Evolutionary conservation across 257 asterid species (phyloP).

Genomic region (Nicotiana benthamiana): DNA sequence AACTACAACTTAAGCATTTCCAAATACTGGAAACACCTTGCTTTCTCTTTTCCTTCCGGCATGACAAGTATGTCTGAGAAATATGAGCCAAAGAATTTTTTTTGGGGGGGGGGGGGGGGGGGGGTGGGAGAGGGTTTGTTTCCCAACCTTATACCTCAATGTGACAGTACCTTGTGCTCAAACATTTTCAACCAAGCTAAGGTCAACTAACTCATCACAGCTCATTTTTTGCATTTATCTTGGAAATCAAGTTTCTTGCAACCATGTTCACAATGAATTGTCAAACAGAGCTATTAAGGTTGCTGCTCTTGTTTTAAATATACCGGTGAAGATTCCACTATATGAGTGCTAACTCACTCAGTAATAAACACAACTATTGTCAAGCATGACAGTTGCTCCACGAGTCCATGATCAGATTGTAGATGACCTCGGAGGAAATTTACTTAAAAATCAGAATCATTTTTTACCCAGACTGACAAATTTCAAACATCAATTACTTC

Average conservation of each 20-base stretch:
- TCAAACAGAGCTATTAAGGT: neutral
- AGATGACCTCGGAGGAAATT: neutral
- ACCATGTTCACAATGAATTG: neutral
- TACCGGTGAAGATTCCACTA: neutral
- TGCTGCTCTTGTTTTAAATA: neutral
- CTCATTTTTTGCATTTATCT: neutral
- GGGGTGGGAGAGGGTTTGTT: no score
- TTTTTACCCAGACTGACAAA: neutral
- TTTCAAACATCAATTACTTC: neutral
- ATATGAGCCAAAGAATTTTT: neutral
- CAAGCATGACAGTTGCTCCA: neutral
- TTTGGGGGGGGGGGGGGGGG: neutral
- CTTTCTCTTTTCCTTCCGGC: neutral
- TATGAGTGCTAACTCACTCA: neutral
- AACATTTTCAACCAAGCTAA: neutral
- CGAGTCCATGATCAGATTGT: neutral
- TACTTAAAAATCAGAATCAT: neutral
- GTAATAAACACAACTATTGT: neutral
- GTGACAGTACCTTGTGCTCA: neutral
- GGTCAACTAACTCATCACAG: neutral
- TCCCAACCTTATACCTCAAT: neutral
- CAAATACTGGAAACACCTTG: neutral
- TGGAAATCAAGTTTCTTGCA: neutral
- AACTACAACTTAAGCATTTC: neutral
- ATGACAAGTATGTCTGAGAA: neutral